A percentile compares a stretch with the other conserved stretches of the same genome.
These are phyloP conservation scores for Zygosaccharomyces pseudobailii DNA, from an alignment of 1,139 yeast genomes.

Conservation along the genomic window DNA sequence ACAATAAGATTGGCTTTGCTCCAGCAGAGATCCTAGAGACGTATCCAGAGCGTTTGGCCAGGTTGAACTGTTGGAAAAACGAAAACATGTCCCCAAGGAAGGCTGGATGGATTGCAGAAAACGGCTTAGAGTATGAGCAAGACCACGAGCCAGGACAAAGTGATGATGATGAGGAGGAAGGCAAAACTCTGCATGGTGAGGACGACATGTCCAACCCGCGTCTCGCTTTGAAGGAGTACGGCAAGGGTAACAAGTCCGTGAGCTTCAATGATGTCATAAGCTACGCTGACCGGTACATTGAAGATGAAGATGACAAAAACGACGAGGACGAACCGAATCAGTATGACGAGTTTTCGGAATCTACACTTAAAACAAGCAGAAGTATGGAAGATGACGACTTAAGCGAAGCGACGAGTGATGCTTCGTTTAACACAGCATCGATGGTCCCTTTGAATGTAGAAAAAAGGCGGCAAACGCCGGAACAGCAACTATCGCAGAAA, in stretches of 20 bases:
- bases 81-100: slow-evolving; percentile 48
- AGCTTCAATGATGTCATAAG: slow-evolving; percentile 36
- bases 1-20: slow-evolving; percentile 80
- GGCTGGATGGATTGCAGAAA: not conserved
- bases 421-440: slow-evolving; percentile 27
- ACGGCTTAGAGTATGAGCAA: not conserved
- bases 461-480: slow-evolving; percentile 22
- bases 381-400: slow-evolving; percentile 25
- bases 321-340: slow-evolving; percentile 23
- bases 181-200: slow-evolving; percentile 12
- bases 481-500: not conserved
- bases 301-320: slow-evolving; percentile 22
- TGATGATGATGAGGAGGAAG: slow-evolving; percentile 4
- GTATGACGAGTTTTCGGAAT: slow-evolving; percentile 30
- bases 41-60: slow-evolving; percentile 82
- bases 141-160: not conserved
- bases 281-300: slow-evolving; percentile 33
- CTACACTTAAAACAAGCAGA: slow-evolving; percentile 16
- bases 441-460: slow-evolving; percentile 27
- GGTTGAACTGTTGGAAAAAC: slow-evolving; percentile 88
- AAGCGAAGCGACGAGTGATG: slow-evolving; percentile 36
- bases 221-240: slow-evolving; percentile 12
- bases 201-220: not conserved
- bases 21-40: slow-evolving; percentile 96
- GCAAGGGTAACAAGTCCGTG: slow-evolving; percentile 33